Percentiles rank a stretch among this genome's conserved stretches.
These are phyloP conservation scores for Geosmithia putterillii DNA, from an alignment of 2,329 filamentous ascomycete species.

Conservation along the genomic window DNA sequence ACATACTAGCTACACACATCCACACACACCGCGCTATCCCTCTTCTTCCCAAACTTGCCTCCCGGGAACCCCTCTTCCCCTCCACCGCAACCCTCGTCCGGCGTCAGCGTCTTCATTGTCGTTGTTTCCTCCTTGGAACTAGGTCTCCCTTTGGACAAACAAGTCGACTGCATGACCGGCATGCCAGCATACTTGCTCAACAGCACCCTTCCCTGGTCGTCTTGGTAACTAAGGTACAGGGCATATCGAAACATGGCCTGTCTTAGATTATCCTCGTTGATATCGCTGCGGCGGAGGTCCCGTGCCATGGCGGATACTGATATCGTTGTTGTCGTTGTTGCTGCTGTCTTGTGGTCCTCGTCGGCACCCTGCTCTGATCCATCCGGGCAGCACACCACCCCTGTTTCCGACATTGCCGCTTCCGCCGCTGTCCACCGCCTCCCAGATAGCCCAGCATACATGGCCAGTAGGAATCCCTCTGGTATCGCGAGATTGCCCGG, in stretches of 20 bases:
- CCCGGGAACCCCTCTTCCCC: too few relatives aligned
- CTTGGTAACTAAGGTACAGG: conserved; percentile 19
- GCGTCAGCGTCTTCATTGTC: too few relatives aligned
- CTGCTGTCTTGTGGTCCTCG: neutral
- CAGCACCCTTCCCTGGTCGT: conserved; percentile 13
- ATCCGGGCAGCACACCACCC: too few relatives aligned
- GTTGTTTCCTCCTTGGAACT: too few relatives aligned
- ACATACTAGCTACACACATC: too few relatives aligned
- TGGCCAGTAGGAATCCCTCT: conserved; percentile 17
- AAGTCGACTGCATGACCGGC: too few relatives aligned
- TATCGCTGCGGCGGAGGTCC: conserved; percentile 8
- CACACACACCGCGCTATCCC: too few relatives aligned
- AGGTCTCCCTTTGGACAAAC: too few relatives aligned
- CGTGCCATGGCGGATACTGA: conserved; percentile 1
- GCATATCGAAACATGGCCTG: conserved; percentile 19
- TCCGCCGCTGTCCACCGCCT: conserved; percentile 12
- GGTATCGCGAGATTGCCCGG: conserved; percentile 14
- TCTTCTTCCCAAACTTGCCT: too few relatives aligned
- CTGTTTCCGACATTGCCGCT: too few relatives aligned
- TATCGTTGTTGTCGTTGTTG: neutral
- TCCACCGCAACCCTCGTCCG: too few relatives aligned
- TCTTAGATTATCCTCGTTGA: conserved; percentile 11
- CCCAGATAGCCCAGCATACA: conserved; percentile 14
- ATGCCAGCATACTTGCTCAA: conserved; percentile 17
- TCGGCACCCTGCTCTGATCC: too few relatives aligned